Percentiles rank a stretch among this genome's conserved stretches.
These are phyloP conservation scores for Venturia pyrina DNA, from an alignment of 2,329 filamentous ascomycete species.

Conservation along the genomic window DNA sequence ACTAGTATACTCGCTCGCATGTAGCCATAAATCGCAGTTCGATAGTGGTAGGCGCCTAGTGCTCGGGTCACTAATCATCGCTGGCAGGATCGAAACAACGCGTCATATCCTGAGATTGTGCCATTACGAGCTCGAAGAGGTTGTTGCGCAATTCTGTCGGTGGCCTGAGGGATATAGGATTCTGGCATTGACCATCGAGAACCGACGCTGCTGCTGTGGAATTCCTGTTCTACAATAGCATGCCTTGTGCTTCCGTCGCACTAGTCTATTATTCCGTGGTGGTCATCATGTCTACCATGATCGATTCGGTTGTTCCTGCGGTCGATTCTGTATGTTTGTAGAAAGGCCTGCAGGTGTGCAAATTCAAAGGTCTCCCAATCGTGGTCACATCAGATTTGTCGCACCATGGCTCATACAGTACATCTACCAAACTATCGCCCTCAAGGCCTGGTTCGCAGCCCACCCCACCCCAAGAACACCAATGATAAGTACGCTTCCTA, in stretches of 20 bases:
- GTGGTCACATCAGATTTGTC: neutral
- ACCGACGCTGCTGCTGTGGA: neutral
- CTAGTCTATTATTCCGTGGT: neutral
- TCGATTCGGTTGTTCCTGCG: neutral
- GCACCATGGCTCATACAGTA: neutral
- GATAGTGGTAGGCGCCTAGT: neutral
- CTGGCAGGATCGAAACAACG: neutral
- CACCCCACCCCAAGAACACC: neutral
- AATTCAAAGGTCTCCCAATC: neutral
- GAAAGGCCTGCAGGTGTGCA: neutral
- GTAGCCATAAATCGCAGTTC: neutral
- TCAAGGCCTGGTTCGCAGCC: neutral
- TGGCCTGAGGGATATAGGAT: neutral
- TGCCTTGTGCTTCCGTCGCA: neutral
- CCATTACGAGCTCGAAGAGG: neutral
- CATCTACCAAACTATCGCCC: neutral
- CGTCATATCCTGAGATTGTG: neutral
- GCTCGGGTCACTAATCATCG: neutral
- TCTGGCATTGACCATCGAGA: neutral
- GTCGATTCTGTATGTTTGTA: neutral
- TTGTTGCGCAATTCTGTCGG: neutral
- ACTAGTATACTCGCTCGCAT: neutral
- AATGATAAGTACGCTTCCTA: slow-evolving; percentile 31
- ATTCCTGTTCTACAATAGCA: neutral
- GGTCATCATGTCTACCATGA: neutral